Evolutionary conservation across 192 early-diverging fungal species (phyloP).

Genomic region (Coemansia sp.): DNA sequence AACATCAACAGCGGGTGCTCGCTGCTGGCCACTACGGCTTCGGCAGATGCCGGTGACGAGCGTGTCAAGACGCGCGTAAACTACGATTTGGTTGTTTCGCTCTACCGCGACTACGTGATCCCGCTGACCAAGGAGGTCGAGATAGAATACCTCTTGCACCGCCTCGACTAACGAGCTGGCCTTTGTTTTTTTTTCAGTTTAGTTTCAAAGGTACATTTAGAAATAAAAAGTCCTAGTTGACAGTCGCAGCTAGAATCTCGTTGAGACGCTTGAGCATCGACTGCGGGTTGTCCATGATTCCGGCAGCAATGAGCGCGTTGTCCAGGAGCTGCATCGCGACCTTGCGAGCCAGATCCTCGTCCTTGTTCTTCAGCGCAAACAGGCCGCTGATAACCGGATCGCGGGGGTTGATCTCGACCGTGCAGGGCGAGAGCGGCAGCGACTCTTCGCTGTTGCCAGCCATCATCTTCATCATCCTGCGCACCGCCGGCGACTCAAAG

Average conservation of each 20-base stretch:
- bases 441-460: constrained; percentile 41
- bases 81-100: constrained; percentile 78
- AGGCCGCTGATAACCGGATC: constrained; percentile 70
- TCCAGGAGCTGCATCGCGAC: constrained; percentile 69
- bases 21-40: constrained; percentile 10
- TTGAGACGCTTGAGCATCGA: constrained; percentile 76
- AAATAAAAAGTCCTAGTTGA: constrained; percentile 1
- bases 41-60: constrained; percentile 28
- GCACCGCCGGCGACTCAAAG: constrained; percentile 71
- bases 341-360: constrained; percentile 66
- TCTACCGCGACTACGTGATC: constrained; percentile 96
- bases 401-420: constrained; percentile 71
- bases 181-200: background rate
- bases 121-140: constrained; percentile 97
- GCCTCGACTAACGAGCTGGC: constrained; percentile 60
- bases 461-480: constrained; percentile 60
- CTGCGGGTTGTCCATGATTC: constrained; percentile 73
- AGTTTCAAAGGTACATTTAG: background rate
- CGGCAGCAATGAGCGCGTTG: constrained; percentile 76
- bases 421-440: constrained; percentile 61
- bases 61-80: constrained; percentile 59
- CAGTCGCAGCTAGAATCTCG: constrained; percentile 39
- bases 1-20: constrained; percentile 18
- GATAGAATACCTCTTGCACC: constrained; percentile 83
- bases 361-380: constrained; percentile 54